Base-by-base conservation (phyloP, 495 filamentous ascomycete species). In the Darksidea phi region DNA sequence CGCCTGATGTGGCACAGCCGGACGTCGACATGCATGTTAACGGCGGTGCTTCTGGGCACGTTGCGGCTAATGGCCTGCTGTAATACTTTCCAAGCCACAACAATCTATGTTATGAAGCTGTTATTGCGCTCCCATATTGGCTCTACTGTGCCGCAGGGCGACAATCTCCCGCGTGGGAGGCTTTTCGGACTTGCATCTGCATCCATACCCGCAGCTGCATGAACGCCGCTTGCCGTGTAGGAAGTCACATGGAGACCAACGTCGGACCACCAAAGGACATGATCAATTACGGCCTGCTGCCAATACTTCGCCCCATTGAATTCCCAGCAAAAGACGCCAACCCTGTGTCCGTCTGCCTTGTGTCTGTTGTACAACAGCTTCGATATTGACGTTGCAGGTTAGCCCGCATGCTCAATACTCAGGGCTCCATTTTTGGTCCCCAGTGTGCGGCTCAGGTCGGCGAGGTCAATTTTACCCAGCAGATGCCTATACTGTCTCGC, bases 401-500 rank as follows among this genome's bases (percentile, higher is more conserved):
- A 15, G 6, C 41, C 18, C 18, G 6, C 41, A 15, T 43, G 41
- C 41, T 20, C 18, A 15, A 20, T 4, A 43, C 41, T 3, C 4
- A 6, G 18, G 5, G 41, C 41, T 43, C 18, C 41, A 43, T 13
- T 6, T 43, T 43, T 20, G 1, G 42, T 41, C 26, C 49, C 58
- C 58, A 48, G 37, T 13, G 24, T 54, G 58, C 54, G 58, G 58
- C 57, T 61, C 58, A 54, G 42, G 49, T 61, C 58, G 58, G 58
- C 58, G 58, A 61, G 38, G 28, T 52, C 20, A n/a, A 26, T 17
- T 45, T 13, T 3, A 36, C 26, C 41, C 5, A 13, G 12, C 10
- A 41, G 11, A 52, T 26, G 24, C 24, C 43, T 25, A 47, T 34
- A 13, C 49, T 36, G 21, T 32, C 36, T 17, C 25, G 18, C 36